Evolutionary conservation across 164 flowering plant species (phyloP).

Genomic region (Vitis cinerea): DNA sequence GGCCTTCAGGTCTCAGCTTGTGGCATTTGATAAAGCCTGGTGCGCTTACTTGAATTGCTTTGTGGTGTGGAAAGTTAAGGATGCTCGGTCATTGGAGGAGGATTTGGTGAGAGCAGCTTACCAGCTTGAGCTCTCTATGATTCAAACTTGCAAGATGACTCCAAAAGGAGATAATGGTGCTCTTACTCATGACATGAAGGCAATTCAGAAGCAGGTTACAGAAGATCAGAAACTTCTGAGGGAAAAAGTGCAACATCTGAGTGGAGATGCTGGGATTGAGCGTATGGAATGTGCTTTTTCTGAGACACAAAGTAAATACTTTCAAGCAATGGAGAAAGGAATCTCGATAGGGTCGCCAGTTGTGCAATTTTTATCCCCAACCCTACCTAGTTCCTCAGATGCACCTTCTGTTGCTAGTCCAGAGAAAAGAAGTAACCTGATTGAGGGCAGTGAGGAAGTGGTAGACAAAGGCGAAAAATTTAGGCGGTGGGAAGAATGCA

Average conservation of each 20-base stretch:
- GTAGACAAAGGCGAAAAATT: too few relatives aligned
- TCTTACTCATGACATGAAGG: slow-evolving; percentile 90
- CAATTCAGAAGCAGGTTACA: slow-evolving; percentile 82
- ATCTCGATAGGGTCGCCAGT: slow-evolving; percentile 45
- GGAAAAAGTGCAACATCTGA: slow-evolving; percentile 82
- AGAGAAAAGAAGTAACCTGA: slow-evolving; percentile 19
- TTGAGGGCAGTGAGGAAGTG: slow-evolving; percentile 5
- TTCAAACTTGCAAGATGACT: slow-evolving; percentile 87
- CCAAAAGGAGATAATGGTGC: slow-evolving; percentile 50
- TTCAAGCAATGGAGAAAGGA: slow-evolving; percentile 59
- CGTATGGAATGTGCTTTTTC: slow-evolving; percentile 85
- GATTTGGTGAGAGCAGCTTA: slow-evolving; percentile 96
- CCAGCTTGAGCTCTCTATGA: slow-evolving; percentile 93
- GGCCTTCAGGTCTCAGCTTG: slow-evolving; percentile 77
- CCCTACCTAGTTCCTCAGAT: slow-evolving; percentile 23
- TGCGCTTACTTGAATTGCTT: slow-evolving; percentile 80
- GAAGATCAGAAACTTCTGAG: slow-evolving; percentile 86
- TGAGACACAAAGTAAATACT: slow-evolving; percentile 65
- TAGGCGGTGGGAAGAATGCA: too few relatives aligned
- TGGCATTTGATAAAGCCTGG: slow-evolving; percentile 86
- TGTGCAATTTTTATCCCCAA: slow-evolving; percentile 38
- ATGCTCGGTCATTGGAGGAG: slow-evolving; percentile 81
- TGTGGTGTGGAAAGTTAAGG: slow-evolving; percentile 95
- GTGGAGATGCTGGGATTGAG: slow-evolving; percentile 89
- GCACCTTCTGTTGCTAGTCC: slow-evolving; percentile 24